Conservation (phyloP, 441 rosid genomes). For the Erysimum cheiri region DNA sequence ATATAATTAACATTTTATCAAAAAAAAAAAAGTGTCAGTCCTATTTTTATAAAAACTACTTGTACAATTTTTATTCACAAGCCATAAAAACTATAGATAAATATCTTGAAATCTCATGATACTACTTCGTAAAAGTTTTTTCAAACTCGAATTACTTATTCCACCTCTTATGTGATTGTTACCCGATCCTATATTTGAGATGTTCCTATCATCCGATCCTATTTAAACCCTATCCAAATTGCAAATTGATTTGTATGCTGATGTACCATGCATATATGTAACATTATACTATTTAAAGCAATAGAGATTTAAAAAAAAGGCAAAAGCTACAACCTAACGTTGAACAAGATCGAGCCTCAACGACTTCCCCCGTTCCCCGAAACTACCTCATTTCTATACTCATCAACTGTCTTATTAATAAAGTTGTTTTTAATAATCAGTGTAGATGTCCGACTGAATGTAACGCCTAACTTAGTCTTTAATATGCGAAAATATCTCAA, state of each 20-base stretch:
- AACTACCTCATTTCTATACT: background rate
- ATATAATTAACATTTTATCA: too few relatives aligned
- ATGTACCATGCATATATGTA: background rate
- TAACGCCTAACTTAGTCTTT: constrained; percentile 1
- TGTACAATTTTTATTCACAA: too few relatives aligned
- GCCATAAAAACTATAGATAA: too few relatives aligned
- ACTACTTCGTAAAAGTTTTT: too few relatives aligned
- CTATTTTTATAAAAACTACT: too few relatives aligned
- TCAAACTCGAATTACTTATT: too few relatives aligned
- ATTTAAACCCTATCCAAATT: background rate
- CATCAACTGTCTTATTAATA: background rate
- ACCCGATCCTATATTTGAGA: background rate
- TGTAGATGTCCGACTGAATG: background rate
- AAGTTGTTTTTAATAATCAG: background rate
- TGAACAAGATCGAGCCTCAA: background rate
- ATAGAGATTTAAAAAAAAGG: background rate
- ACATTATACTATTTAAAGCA: background rate
- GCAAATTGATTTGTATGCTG: background rate
- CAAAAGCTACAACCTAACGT: background rate
- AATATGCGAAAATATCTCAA: too few relatives aligned
- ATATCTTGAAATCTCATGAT: too few relatives aligned
- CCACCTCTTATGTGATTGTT: too few relatives aligned
- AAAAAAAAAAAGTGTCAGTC: too few relatives aligned
- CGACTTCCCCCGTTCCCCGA: background rate
- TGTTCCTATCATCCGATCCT: background rate